These are phyloP conservation scores for Tetracladium maxilliforme DNA, from an alignment of 2,329 filamentous ascomycete species.

Conservation along the genomic window DNA sequence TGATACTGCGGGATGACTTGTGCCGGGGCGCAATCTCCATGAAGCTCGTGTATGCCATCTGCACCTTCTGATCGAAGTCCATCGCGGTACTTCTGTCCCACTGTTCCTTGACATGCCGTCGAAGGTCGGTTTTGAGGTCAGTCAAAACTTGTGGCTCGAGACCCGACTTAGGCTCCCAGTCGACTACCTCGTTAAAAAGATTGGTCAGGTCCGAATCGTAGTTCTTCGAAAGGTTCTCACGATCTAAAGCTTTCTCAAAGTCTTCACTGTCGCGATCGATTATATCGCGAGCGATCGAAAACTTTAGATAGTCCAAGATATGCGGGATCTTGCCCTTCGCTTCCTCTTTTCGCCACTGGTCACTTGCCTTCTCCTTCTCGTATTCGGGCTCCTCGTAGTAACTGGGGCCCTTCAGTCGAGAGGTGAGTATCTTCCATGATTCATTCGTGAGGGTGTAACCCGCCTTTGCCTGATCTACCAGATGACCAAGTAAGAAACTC, in stretches of 20 bases:
- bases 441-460: slow-evolving; percentile 29
- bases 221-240: slow-evolving; percentile 7
- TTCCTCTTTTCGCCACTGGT: slow-evolving; percentile 8
- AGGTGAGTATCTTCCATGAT: slow-evolving; percentile 17
- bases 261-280: slow-evolving; percentile 14
- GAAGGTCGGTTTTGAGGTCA: no score
- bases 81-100: slow-evolving; percentile 4
- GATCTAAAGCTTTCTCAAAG: slow-evolving; percentile 10
- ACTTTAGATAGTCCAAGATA: slow-evolving; percentile 50
- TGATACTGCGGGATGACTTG: slow-evolving; percentile 3
- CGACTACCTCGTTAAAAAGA: no score
- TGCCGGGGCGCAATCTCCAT: slow-evolving; percentile 1
- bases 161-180: no score
- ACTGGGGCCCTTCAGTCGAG: slow-evolving; percentile 18
- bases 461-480: slow-evolving; percentile 45
- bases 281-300: slow-evolving; percentile 27
- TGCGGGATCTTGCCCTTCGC: slow-evolving; percentile 19
- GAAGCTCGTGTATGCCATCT: slow-evolving; percentile 1
- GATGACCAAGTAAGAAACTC: slow-evolving; percentile 32
- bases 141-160: no score
- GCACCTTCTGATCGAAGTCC: slow-evolving; percentile 4
- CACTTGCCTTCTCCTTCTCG: slow-evolving; percentile 18
- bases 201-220: slow-evolving; percentile 7
- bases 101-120: slow-evolving; percentile 4
- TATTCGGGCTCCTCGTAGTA: slow-evolving; percentile 34